Conservation (phyloP, 164 flowering plant species). For the Chloranthus sessilifolius region DNA sequence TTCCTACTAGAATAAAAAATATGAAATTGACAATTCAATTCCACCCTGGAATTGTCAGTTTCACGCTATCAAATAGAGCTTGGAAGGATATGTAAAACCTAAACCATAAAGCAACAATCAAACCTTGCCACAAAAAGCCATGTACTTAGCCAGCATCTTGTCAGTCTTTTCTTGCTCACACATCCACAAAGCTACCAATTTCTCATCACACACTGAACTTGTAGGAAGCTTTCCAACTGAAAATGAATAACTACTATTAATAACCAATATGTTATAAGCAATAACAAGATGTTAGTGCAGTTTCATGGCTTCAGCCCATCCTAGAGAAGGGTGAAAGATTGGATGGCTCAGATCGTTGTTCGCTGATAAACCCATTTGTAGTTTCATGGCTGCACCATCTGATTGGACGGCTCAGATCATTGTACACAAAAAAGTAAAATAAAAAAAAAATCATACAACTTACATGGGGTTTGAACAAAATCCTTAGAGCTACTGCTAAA, state of each 20-base stretch:
- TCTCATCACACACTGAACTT: conserved; percentile 51
- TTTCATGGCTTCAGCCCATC: too few relatives aligned
- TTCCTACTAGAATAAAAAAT: too few relatives aligned
- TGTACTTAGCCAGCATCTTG: conserved; percentile 36
- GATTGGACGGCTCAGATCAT: too few relatives aligned
- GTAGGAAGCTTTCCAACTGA: conserved; percentile 72
- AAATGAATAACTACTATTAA: neutral
- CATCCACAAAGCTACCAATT: conserved; percentile 28
- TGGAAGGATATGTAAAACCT: neutral
- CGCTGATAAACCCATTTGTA: too few relatives aligned
- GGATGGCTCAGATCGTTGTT: too few relatives aligned
- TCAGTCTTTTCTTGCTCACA: conserved; percentile 44
- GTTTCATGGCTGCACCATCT: too few relatives aligned
- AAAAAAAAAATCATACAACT: too few relatives aligned
- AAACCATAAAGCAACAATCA: neutral
- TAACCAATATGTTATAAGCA: neutral
- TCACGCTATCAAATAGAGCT: neutral
- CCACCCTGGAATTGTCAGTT: too few relatives aligned
- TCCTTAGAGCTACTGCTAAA: conserved; percentile 19
- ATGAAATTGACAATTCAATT: too few relatives aligned
- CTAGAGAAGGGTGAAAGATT: too few relatives aligned
- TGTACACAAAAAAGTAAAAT: too few relatives aligned
- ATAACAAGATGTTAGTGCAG: too few relatives aligned
- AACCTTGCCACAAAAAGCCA: conserved; percentile 58
- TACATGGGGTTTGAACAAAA: conserved; percentile 41